Evolutionary conservation across 805 yeast genomes (phyloP).

Genomic region (Teunomyces kruisii): DNA sequence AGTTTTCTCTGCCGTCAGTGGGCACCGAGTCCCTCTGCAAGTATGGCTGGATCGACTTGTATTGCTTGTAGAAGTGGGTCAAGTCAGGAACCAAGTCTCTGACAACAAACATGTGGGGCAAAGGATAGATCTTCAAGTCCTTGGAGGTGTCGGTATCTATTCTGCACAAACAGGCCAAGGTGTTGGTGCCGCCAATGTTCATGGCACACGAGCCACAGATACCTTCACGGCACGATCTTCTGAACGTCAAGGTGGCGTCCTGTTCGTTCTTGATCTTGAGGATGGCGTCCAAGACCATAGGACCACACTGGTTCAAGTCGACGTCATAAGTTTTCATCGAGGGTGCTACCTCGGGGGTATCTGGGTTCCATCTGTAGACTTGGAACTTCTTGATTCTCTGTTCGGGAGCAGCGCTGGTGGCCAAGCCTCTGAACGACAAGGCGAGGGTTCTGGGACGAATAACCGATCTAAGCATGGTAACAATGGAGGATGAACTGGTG

Average conservation of each 20-base stretch:
- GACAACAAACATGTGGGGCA: slow-evolving; percentile 97
- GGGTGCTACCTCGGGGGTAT: slow-evolving; percentile 91
- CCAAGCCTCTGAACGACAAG: slow-evolving; percentile 31
- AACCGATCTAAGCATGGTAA: slow-evolving; percentile 20
- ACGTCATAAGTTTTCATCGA: slow-evolving; percentile 77
- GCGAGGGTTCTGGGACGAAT: slow-evolving; percentile 15
- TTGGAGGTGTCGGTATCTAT: slow-evolving; percentile 77
- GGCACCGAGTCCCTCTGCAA: slow-evolving; percentile 81
- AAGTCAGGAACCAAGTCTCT: slow-evolving; percentile 97
- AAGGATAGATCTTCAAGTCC: slow-evolving; percentile 86
- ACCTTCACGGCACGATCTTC: slow-evolving; percentile 99
- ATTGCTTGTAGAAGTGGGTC: slow-evolving; percentile 97
- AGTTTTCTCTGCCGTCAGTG: slow-evolving; percentile 87
- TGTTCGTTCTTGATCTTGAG: slow-evolving; percentile 95
- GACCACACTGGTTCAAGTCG: slow-evolving; percentile 91
- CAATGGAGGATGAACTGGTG: slow-evolving; percentile 3
- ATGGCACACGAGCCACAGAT: slow-evolving; percentile 99
- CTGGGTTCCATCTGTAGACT: slow-evolving; percentile 98
- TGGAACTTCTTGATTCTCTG: slow-evolving; percentile 76
- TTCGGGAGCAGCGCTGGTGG: slow-evolving; percentile 49
- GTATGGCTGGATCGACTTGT: slow-evolving; percentile 96
- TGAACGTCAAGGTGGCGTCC: slow-evolving; percentile 91
- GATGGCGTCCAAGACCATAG: slow-evolving; percentile 95
- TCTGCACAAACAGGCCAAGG: slow-evolving; percentile 94
- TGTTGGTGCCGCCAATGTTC: slow-evolving; percentile 98